These are phyloP conservation scores for Dendryphion nanum DNA, from an alignment of 2,329 filamentous ascomycete genomes.

Conservation along the genomic window DNA sequence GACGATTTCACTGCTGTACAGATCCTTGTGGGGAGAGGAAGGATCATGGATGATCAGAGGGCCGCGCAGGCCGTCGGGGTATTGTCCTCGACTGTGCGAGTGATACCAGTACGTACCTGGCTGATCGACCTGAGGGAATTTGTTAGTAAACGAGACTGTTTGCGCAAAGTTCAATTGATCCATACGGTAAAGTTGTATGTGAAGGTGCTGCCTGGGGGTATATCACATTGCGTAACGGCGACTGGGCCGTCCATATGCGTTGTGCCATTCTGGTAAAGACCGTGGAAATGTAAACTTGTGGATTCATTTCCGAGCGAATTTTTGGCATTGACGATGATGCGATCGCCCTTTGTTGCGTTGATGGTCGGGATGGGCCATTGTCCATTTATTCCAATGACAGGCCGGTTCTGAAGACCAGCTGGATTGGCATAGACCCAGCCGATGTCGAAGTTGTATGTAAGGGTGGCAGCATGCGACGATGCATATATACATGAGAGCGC, in stretches of 20 bases:
- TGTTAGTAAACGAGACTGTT: too few relatives aligned
- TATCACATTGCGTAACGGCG: conserved; percentile 54
- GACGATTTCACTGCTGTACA: conserved; percentile 61
- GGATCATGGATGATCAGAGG: conserved; percentile 65
- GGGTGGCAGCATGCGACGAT: conserved; percentile 29
- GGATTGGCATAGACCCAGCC: conserved; percentile 54
- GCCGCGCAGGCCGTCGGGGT: conserved; percentile 67
- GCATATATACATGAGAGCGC: conserved; percentile 25
- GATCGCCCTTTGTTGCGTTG: conserved; percentile 70
- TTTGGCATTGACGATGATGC: conserved; percentile 63
- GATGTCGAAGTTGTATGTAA: conserved; percentile 52
- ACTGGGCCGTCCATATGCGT: conserved; percentile 70
- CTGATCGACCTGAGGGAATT: conserved; percentile 35
- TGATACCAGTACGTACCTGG: conserved; percentile 66
- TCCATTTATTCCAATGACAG: conserved; percentile 66
- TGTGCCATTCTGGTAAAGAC: conserved; percentile 72
- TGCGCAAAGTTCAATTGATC: background rate
- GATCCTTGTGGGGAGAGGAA: conserved; percentile 52
- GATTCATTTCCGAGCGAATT: conserved; percentile 64
- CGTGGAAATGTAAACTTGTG: conserved; percentile 72
- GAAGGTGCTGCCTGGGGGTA: conserved; percentile 62
- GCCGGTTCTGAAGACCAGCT: conserved; percentile 43
- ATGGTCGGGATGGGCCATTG: conserved; percentile 71
- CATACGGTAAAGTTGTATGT: conserved; percentile 54
- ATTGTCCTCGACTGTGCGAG: conserved; percentile 60